phyloP scores from a whole-genome alignment of 169 alveolate species.

The Pseudocohnilembus persalinus region DNA sequence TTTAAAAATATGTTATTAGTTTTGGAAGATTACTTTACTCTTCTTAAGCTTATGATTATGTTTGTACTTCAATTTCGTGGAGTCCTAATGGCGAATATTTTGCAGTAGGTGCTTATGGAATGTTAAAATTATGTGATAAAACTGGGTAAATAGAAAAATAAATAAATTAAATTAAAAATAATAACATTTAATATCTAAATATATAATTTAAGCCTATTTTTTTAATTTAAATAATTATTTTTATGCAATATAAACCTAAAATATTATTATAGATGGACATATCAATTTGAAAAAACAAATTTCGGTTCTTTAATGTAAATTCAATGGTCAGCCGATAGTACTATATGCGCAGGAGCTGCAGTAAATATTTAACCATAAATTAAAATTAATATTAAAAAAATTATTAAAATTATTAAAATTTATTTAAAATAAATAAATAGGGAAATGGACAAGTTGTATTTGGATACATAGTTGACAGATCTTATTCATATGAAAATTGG shows the following conservation, averaged over 20 bases:
- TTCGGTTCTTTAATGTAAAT: conserved; percentile 72
- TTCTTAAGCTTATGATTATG: conserved; percentile 82
- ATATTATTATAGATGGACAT: conserved; percentile 65
- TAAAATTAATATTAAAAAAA: not conserved
- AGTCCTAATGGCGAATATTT: conserved; percentile 87
- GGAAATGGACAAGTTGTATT: conserved; percentile 83
- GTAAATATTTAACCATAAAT: conserved; percentile 3
- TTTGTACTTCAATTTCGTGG: conserved; percentile 83
- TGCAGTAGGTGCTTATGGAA: conserved; percentile 88
- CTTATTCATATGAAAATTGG: conserved; percentile 78
- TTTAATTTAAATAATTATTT: too few species aligned
- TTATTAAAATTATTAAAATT: not conserved
- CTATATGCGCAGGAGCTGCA: conserved; percentile 86
- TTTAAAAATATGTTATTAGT: conserved; percentile 29
- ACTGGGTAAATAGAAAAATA: conserved; percentile 57
- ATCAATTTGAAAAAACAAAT: conserved; percentile 76
- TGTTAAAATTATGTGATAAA: conserved; percentile 86
- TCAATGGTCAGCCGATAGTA: conserved; percentile 85
- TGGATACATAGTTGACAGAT: conserved; percentile 81
- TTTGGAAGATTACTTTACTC: conserved; percentile 80
- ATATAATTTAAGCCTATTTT: too few species aligned
- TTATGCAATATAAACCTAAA: not conserved
- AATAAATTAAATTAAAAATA: too few species aligned
- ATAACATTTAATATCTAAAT: too few species aligned
- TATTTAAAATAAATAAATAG: not conserved